Conservation (phyloP, 106 monocot species). For the Dendrobium officinale region DNA sequence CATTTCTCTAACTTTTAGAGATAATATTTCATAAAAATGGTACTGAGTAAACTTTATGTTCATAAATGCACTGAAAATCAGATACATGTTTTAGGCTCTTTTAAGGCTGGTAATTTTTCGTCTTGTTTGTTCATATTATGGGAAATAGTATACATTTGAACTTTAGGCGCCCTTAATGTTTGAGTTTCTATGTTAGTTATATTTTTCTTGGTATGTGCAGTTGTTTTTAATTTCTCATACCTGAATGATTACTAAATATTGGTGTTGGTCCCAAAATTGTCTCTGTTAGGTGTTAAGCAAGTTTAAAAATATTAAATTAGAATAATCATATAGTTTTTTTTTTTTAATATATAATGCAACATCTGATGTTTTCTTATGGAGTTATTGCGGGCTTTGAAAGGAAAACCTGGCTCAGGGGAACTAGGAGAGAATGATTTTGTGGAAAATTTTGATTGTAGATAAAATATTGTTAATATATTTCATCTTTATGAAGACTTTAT, state of each 20-base stretch:
- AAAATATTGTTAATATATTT: neutral
- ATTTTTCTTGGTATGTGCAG: neutral
- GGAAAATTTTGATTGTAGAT: neutral
- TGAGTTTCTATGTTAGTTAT: neutral
- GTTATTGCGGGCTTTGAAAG: neutral
- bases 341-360: neutral
- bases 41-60: neutral
- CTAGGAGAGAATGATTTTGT: neutral
- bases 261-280: neutral
- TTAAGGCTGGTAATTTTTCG: neutral
- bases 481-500: neutral
- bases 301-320: neutral
- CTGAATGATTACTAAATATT: no score
- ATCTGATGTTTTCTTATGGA: neutral
- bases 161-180: neutral
- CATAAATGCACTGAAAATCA: neutral
- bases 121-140: neutral
- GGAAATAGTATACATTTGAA: neutral
- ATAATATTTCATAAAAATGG: neutral
- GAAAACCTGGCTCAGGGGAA: neutral
- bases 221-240: neutral
- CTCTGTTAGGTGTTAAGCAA: neutral
- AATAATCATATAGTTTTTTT: neutral
- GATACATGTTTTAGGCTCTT: neutral
- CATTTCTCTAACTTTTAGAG: neutral